phyloP scores from a whole-genome alignment of 176 grass and related monocot genomes.

The Carex cristatella region DNA sequence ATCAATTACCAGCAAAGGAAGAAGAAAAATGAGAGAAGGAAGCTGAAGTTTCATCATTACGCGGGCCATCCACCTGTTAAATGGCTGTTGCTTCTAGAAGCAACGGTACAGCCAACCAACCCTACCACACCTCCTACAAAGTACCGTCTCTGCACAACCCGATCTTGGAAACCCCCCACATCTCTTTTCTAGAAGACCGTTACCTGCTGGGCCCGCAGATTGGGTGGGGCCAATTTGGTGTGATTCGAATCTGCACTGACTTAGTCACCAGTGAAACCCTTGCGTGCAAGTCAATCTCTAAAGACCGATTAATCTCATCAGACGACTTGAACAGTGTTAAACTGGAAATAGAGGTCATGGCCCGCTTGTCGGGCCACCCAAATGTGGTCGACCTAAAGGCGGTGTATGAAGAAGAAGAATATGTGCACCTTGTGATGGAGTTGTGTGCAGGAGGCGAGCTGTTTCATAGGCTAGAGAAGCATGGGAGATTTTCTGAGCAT shows the following conservation, averaged over 20 bases:
- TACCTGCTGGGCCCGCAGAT: slow-evolving; percentile 72
- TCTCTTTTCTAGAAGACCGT: slow-evolving; percentile 76
- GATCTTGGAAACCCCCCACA: slow-evolving; percentile 70
- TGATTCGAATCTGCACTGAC: slow-evolving; percentile 85
- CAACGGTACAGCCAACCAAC: neutral
- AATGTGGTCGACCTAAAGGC: slow-evolving; percentile 93
- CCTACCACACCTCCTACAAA: slow-evolving; percentile 72
- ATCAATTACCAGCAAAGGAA: neutral
- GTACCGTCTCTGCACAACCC: slow-evolving; percentile 43
- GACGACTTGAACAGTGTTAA: slow-evolving; percentile 73
- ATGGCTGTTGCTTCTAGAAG: slow-evolving; percentile 22
- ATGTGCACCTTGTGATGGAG: slow-evolving; percentile 95
- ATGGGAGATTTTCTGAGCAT: slow-evolving; percentile 71
- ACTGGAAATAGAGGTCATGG: slow-evolving; percentile 97
- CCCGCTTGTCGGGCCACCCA: slow-evolving; percentile 73
- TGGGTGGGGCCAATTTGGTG: slow-evolving; percentile 94
- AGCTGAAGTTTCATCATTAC: neutral
- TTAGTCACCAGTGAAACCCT: slow-evolving; percentile 65
- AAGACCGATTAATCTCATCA: slow-evolving; percentile 66
- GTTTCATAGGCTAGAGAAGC: slow-evolving; percentile 79
- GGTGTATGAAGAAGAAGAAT: slow-evolving; percentile 81
- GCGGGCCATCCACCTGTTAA: neutral
- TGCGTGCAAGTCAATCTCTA: slow-evolving; percentile 94
- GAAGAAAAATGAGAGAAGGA: slow-evolving; percentile 9
- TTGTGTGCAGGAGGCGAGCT: slow-evolving; percentile 86